These are phyloP conservation scores for Leucoagaricus sp. DNA, from an alignment of 1,284 basidiomycete genomes.

Conservation along the genomic window DNA sequence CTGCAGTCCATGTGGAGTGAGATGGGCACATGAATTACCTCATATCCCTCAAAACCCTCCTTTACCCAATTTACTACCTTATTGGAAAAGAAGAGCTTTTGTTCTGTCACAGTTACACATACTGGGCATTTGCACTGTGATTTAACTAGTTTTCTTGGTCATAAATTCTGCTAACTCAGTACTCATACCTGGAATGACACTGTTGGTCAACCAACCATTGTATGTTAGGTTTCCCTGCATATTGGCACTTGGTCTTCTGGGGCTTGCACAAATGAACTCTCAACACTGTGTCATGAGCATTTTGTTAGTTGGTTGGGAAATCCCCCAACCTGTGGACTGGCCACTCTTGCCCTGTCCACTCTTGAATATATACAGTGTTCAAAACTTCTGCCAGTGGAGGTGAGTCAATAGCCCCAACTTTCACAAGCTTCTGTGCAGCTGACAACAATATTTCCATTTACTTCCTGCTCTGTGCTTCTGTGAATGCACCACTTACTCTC, in stretches of 20 bases:
- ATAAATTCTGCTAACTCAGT: too few species aligned
- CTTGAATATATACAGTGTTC: slow-evolving; percentile 25
- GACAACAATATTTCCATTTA: not conserved
- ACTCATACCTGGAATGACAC: too few species aligned
- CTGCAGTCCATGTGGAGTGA: slow-evolving; percentile 23
- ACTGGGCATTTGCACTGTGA: not conserved
- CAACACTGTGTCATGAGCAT: slow-evolving; percentile 15
- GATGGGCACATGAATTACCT: slow-evolving; percentile 27
- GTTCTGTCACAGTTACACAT: slow-evolving; percentile 8
- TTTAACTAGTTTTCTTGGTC: too few species aligned
- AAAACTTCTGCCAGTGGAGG: slow-evolving; percentile 30
- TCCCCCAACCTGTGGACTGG: slow-evolving; percentile 25
- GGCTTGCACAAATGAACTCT: not conserved
- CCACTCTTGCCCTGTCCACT: slow-evolving; percentile 25
- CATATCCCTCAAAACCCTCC: slow-evolving; percentile 20
- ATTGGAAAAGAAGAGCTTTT: slow-evolving; percentile 2
- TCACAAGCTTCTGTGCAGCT: too few species aligned
- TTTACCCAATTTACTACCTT: slow-evolving; percentile 18
- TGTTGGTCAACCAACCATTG: slow-evolving; percentile 16
- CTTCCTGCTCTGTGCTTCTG: not conserved
- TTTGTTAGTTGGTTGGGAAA: slow-evolving; percentile 18
- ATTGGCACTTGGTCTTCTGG: slow-evolving; percentile 20
- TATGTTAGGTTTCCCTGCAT: slow-evolving; percentile 26
- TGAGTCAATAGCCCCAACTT: slow-evolving; percentile 14
- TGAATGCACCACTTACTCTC: not conserved